Percentiles rank a stretch among this genome's conserved stretches.
phyloP scores from a whole-genome alignment of 2,329 filamentous ascomycete species.

The Phialocephala sp. region DNA sequence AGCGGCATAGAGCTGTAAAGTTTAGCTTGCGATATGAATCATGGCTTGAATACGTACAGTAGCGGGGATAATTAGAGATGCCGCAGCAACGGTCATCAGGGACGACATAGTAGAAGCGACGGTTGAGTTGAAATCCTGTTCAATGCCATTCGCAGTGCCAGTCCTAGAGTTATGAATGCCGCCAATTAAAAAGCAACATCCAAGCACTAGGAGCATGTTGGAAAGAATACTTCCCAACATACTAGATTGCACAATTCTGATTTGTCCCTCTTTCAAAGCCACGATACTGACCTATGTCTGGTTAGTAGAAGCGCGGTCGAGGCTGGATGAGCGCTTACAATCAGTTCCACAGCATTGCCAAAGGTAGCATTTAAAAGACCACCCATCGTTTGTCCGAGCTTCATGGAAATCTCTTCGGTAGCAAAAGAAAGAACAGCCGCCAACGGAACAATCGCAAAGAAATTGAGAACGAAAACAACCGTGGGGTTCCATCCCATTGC shows the following conservation, averaged over 20 bases:
- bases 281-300: slow-evolving; percentile 81
- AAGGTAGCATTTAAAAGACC: slow-evolving; percentile 58
- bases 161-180: slow-evolving; percentile 61
- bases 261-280: slow-evolving; percentile 82
- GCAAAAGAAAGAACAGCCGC: slow-evolving; percentile 60
- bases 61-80: slow-evolving; percentile 79
- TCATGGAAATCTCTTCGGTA: slow-evolving; percentile 59
- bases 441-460: slow-evolving; percentile 64
- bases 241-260: slow-evolving; percentile 95
- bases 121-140: slow-evolving; percentile 77
- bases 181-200: slow-evolving; percentile 80
- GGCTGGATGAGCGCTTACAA: slow-evolving; percentile 47
- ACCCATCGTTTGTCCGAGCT: slow-evolving; percentile 61
- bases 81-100: slow-evolving; percentile 75
- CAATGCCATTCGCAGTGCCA: slow-evolving; percentile 47
- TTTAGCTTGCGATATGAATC: background rate
- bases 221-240: slow-evolving; percentile 97
- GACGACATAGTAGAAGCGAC: slow-evolving; percentile 79
- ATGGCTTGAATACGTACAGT: slow-evolving; percentile 51
- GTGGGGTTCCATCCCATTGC: slow-evolving; percentile 56
- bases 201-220: slow-evolving; percentile 86
- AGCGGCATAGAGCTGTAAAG: slow-evolving; percentile 66
- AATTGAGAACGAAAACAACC: slow-evolving; percentile 63
- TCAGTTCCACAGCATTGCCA: slow-evolving; percentile 62
- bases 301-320: slow-evolving; percentile 17